Percentiles rank a stretch among this genome's conserved stretches.
Evolutionary conservation across 2,329 filamentous ascomycete species (phyloP).

Genomic region (Tolypocladium sp.): DNA sequence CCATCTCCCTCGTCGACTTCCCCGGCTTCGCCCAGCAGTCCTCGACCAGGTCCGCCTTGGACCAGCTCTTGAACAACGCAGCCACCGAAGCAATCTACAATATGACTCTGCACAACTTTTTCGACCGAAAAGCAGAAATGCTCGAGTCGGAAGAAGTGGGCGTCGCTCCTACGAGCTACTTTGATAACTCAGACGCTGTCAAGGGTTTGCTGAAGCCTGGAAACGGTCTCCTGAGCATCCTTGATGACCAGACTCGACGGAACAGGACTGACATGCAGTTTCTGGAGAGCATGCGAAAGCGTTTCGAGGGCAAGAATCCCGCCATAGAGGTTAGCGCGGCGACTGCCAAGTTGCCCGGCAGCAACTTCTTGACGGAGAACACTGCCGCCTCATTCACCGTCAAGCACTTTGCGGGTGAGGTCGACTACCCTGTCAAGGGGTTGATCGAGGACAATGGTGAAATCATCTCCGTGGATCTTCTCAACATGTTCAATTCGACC

Average conservation of each 20-base stretch:
- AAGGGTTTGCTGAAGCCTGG: slow-evolving; percentile 84
- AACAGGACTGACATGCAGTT: slow-evolving; percentile 84
- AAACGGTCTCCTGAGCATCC: slow-evolving; percentile 85
- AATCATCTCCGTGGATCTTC: slow-evolving; percentile 87
- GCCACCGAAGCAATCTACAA: slow-evolving; percentile 90
- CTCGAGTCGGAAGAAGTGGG: slow-evolving; percentile 89
- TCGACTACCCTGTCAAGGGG: slow-evolving; percentile 83
- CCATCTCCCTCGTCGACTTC: slow-evolving; percentile 91
- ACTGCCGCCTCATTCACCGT: slow-evolving; percentile 75
- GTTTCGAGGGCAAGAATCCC: slow-evolving; percentile 90
- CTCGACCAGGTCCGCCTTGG: slow-evolving; percentile 74
- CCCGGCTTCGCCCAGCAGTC: slow-evolving; percentile 84
- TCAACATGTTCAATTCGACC: slow-evolving; percentile 84
- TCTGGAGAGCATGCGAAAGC: slow-evolving; percentile 80
- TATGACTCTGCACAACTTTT: slow-evolving; percentile 89
- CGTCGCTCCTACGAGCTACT: slow-evolving; percentile 89
- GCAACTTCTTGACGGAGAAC: slow-evolving; percentile 83
- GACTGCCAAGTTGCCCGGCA: slow-evolving; percentile 70
- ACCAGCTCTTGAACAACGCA: slow-evolving; percentile 91
- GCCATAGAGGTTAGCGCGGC: slow-evolving; percentile 73
- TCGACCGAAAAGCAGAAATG: slow-evolving; percentile 86
- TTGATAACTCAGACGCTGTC: slow-evolving; percentile 93
- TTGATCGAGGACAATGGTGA: slow-evolving; percentile 94
- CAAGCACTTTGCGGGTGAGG: slow-evolving; percentile 91
- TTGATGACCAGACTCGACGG: slow-evolving; percentile 90